Conservation (phyloP, 2,329 filamentous ascomycete species). For the Byssochlamys sp. region DNA sequence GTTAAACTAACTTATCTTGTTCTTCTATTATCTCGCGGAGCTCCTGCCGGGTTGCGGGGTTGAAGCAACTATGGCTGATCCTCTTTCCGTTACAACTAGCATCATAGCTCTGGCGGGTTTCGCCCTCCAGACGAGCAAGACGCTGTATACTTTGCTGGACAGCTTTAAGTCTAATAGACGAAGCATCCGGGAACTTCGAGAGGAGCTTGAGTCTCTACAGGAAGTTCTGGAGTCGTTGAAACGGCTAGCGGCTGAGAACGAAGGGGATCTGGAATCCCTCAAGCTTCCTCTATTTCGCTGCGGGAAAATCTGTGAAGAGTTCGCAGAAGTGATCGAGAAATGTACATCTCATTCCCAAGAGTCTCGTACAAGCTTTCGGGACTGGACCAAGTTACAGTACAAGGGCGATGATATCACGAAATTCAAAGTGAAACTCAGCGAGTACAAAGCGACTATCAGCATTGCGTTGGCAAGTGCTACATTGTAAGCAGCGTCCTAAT, state of each 20-base stretch:
- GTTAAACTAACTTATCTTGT: too few species aligned
- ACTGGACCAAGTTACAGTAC: conserved; percentile 9
- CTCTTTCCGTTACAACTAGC: conserved; percentile 10
- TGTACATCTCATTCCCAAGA: conserved; percentile 8
- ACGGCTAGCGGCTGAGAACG: conserved; percentile 6
- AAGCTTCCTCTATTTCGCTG: conserved; percentile 15
- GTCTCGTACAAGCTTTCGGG: conserved; percentile 10
- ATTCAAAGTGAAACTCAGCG: conserved; percentile 13
- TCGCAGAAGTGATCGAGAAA: conserved; percentile 9
- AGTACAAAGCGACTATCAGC: conserved; percentile 18
- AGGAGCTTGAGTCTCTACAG: conserved; percentile 11
- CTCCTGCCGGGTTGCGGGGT: too few species aligned
- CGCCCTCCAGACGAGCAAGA: conserved; percentile 15
- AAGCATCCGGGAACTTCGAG: conserved; percentile 11
- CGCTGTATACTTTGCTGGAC: conserved; percentile 12
- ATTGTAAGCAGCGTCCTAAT: conserved; percentile 12
- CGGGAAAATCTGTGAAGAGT: conserved; percentile 12
- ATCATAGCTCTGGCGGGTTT: conserved; percentile 13
- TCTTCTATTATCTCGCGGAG: too few species aligned
- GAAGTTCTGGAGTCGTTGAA: conserved; percentile 9
- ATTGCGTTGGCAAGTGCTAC: conserved; percentile 18
- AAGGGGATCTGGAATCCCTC: conserved; percentile 10
- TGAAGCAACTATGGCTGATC: conserved; percentile 10
- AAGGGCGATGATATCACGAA: conserved; percentile 11
- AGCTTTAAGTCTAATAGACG: conserved; percentile 11